Conservation (phyloP, 306 rosid species). For the Mucuna pruriens region DNA sequence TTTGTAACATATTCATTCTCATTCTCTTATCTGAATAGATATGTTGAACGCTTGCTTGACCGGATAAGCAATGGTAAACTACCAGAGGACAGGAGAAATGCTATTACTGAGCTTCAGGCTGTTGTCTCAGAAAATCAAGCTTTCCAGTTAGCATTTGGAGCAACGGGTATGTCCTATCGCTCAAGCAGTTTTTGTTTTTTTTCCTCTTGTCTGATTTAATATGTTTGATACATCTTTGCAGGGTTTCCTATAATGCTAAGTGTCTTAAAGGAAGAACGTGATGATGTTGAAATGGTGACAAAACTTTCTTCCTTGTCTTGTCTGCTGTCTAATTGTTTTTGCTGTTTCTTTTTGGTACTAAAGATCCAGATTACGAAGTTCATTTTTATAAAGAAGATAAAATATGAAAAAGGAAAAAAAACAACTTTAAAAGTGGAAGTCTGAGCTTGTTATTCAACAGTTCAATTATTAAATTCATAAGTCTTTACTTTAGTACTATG, state of each 20-base stretch:
- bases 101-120: conserved; percentile 89
- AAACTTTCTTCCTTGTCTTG: conserved; percentile 32
- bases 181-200: not conserved
- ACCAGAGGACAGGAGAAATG: conserved; percentile 85
- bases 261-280: conserved; percentile 85
- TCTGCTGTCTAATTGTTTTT: conserved; percentile 15
- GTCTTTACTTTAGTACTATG: not conserved
- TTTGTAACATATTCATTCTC: conserved; percentile 12
- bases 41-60: conserved; percentile 87
- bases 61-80: conserved; percentile 92
- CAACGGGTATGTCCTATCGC: conserved; percentile 69
- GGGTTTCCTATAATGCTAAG: conserved; percentile 85
- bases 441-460: not conserved
- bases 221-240: conserved; percentile 43
- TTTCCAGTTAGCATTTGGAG: conserved; percentile 91
- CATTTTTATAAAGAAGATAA: not conserved
- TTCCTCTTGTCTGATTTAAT: not conserved
- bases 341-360: conserved; percentile 12
- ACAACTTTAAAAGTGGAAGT: not conserved
- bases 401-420: not conserved
- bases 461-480: conserved; percentile 2
- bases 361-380: conserved; percentile 15
- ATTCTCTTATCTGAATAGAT: conserved; percentile 52
- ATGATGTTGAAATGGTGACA: conserved; percentile 91
- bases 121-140: conserved; percentile 76